A percentile compares a stretch with the other conserved stretches of the same genome.
phyloP scores from a whole-genome alignment of 192 early-diverging fungal genomes.

The Backusella macrospora region DNA sequence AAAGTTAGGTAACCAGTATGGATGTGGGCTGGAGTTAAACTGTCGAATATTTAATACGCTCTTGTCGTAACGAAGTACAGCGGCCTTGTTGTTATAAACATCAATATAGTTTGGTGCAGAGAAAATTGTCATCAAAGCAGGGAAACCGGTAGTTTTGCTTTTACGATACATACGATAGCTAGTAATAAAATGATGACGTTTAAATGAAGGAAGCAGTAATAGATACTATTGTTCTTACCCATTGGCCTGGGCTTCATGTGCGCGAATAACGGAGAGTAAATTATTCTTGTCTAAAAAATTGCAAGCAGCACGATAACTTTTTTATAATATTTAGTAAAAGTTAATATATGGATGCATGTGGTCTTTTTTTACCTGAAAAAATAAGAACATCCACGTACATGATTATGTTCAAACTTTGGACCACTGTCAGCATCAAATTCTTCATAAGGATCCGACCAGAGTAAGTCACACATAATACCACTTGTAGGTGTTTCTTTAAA shows the following conservation, averaged over 20 bases:
- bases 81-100: conserved; percentile 98
- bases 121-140: conserved; percentile 96
- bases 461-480: conserved; percentile 92
- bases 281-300: conserved; percentile 93
- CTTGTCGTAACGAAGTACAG: conserved; percentile 96
- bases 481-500: conserved; percentile 92
- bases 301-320: conserved; percentile 85
- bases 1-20: conserved; percentile 98
- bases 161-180: conserved; percentile 94
- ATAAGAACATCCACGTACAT: conserved; percentile 90
- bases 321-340: conserved; percentile 5
- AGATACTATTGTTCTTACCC: conserved; percentile 43
- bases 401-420: conserved; percentile 88
- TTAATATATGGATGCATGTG: neutral
- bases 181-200: neutral
- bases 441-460: conserved; percentile 93
- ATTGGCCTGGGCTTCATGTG: conserved; percentile 98
- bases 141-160: conserved; percentile 91
- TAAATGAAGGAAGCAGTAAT: neutral
- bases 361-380: conserved; percentile 61
- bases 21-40: conserved; percentile 87
- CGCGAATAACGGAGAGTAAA: conserved; percentile 92
- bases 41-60: conserved; percentile 99
- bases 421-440: conserved; percentile 91
- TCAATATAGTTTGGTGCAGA: conserved; percentile 98